Percentiles rank a stretch among this genome's conserved stretches.
Conservation (phyloP, 805 yeast species). For the Ogataea parapolymorpha region DNA sequence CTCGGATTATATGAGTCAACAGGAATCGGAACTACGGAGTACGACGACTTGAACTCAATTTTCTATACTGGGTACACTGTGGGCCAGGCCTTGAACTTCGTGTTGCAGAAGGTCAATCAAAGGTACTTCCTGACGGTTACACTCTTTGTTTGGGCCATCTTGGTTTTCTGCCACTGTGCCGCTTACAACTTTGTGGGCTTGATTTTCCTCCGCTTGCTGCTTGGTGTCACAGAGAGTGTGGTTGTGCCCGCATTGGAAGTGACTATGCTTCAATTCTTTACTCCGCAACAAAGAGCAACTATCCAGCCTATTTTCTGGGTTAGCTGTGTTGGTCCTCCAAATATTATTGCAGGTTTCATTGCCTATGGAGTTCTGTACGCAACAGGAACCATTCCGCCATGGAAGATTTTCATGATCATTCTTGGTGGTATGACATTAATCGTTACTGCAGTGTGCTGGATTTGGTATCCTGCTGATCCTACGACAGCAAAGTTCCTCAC, state of each 20-base stretch:
- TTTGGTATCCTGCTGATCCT: constrained; percentile 56
- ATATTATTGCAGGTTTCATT: constrained; percentile 41
- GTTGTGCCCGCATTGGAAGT: constrained; percentile 43
- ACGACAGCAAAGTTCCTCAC: constrained; percentile 46
- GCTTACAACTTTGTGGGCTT: constrained; percentile 46
- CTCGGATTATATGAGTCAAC: constrained; percentile 46
- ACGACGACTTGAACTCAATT: constrained; percentile 48
- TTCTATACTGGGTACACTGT: constrained; percentile 50
- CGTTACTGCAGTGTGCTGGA: constrained; percentile 32
- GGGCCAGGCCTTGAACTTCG: constrained; percentile 43
- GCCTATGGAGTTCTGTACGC: constrained; percentile 38
- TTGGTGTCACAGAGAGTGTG: constrained; percentile 48
- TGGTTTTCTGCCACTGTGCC: constrained; percentile 45
- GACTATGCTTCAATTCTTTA: constrained; percentile 49
- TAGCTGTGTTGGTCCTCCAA: constrained; percentile 42
- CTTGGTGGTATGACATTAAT: constrained; percentile 53
- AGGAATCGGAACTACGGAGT: constrained; percentile 39
- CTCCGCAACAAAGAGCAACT: constrained; percentile 42
- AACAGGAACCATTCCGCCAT: constrained; percentile 31
- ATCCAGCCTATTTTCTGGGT: constrained; percentile 53
- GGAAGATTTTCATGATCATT: constrained; percentile 56
- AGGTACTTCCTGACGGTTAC: constrained; percentile 37
- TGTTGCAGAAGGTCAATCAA: constrained; percentile 44
- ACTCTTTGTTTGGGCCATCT: constrained; percentile 42
- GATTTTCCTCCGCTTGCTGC: constrained; percentile 44